Conservation (phyloP, 75 land plant species). For the Pinus taeda region DNA sequence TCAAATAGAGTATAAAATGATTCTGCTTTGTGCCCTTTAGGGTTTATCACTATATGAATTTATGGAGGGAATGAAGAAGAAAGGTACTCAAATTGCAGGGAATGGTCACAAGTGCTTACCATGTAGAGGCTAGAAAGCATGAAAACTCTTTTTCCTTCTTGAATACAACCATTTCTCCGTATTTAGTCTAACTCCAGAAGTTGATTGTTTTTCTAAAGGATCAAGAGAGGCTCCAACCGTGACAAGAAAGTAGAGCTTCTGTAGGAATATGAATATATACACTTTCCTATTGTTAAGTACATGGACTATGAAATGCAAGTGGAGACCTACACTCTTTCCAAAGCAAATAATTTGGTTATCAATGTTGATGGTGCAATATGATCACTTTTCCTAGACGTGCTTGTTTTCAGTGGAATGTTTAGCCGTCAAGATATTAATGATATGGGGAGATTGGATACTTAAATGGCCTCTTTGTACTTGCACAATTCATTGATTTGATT, state of each 20-base stretch:
- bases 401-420: slow-evolving; percentile 92
- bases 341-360: slow-evolving; percentile 89
- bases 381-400: slow-evolving; percentile 93
- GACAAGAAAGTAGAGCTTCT: slow-evolving; percentile 97
- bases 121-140: not conserved
- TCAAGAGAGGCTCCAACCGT: slow-evolving; percentile 97
- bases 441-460: slow-evolving; percentile 91
- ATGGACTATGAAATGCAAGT: slow-evolving; percentile 97
- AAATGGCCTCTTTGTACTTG: slow-evolving; percentile 96
- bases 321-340: slow-evolving; percentile 91
- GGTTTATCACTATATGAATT: slow-evolving; percentile 82
- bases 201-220: slow-evolving; percentile 36
- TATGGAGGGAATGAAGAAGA: slow-evolving; percentile 98
- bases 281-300: slow-evolving; percentile 94
- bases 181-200: not conserved
- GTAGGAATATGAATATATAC: slow-evolving; percentile 70
- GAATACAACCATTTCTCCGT: not conserved
- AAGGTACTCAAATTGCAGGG: slow-evolving; percentile 96
- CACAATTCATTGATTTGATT: slow-evolving; percentile 96
- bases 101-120: slow-evolving; percentile 94
- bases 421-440: slow-evolving; percentile 92
- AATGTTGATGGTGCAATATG: slow-evolving; percentile 98
- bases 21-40: slow-evolving; percentile 26
- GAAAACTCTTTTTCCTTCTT: not conserved
- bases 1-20: not conserved